phyloP scores from a whole-genome alignment of 768 basidiomycete species.

The Asterophora parasitica region DNA sequence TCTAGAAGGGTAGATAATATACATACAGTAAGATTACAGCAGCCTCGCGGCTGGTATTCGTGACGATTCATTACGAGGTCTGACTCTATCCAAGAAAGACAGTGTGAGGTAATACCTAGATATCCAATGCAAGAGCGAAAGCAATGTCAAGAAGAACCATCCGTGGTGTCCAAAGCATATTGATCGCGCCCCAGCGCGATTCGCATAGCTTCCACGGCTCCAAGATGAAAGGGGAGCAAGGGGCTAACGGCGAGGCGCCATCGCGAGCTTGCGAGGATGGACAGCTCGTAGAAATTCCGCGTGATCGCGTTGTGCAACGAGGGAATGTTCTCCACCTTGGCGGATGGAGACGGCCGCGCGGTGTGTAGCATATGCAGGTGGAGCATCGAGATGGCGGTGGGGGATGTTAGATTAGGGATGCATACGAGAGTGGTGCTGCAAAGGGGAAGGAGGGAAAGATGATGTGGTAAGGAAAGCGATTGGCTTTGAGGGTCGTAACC shows the following conservation, averaged over 20 bases:
- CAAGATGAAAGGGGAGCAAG: constrained; percentile 68
- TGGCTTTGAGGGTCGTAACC: background rate
- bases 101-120: background rate
- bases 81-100: too few species aligned
- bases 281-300: constrained; percentile 64
- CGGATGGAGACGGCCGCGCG: constrained; percentile 30
- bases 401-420: constrained; percentile 39
- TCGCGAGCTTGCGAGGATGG: constrained; percentile 49
- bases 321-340: constrained; percentile 23
- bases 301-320: constrained; percentile 51
- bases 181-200: constrained; percentile 34
- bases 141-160: background rate
- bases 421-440: constrained; percentile 57
- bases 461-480: constrained; percentile 19
- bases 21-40: too few species aligned
- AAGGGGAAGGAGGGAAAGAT: constrained; percentile 47
- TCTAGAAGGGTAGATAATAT: background rate
- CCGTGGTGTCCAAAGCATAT: constrained; percentile 8
- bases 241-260: constrained; percentile 49
- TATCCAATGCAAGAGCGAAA: background rate
- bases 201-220: constrained; percentile 63
- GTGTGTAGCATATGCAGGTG: constrained; percentile 55
- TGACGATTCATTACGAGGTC: background rate
- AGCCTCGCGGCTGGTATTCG: too few species aligned
- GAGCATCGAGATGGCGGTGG: constrained; percentile 46